A percentile compares a stretch with the other conserved stretches of the same genome.
Conservation (phyloP, 2,329 filamentous ascomycete genomes). For the Grosmannia huntii region DNA sequence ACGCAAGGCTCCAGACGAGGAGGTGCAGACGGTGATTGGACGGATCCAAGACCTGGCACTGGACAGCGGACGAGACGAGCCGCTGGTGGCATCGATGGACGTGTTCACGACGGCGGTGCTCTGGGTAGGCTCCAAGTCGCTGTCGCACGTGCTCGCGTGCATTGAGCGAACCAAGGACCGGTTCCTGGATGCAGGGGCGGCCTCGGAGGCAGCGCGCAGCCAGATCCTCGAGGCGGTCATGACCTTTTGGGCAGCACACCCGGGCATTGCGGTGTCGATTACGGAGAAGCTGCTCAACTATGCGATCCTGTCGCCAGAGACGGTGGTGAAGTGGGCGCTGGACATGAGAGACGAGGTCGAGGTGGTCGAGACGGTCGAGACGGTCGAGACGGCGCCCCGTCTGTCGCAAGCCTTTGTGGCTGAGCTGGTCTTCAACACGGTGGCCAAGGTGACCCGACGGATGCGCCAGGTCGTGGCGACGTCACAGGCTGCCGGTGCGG, state of each 20-base stretch:
- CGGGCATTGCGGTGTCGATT: slow-evolving; percentile 82
- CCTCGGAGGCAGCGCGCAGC: slow-evolving; percentile 61
- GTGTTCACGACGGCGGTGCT: slow-evolving; percentile 90
- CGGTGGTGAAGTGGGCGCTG: slow-evolving; percentile 84
- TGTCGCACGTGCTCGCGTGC: slow-evolving; percentile 89
- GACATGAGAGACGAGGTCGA: slow-evolving; percentile 69
- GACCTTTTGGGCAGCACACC: slow-evolving; percentile 85
- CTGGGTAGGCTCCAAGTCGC: slow-evolving; percentile 85
- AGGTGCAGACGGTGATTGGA: slow-evolving; percentile 71
- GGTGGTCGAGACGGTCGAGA: slow-evolving; percentile 16
- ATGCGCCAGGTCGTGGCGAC: slow-evolving; percentile 62
- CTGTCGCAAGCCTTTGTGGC: slow-evolving; percentile 69
- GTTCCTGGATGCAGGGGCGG: slow-evolving; percentile 63
- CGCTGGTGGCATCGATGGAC: slow-evolving; percentile 77
- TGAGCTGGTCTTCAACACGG: slow-evolving; percentile 80
- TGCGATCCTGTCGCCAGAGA: slow-evolving; percentile 75
- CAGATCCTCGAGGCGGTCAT: slow-evolving; percentile 89
- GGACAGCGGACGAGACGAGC: slow-evolving; percentile 54
- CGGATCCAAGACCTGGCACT: slow-evolving; percentile 69
- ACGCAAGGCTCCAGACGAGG: slow-evolving; percentile 73
- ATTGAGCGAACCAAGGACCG: slow-evolving; percentile 92
- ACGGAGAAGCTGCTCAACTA: slow-evolving; percentile 97
- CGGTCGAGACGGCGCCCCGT: slow-evolving; percentile 39
- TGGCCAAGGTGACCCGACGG: slow-evolving; percentile 79
- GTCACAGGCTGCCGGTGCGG: slow-evolving; percentile 13